Evolutionary conservation across 2,329 filamentous ascomycete genomes (phyloP).

Genomic region (Epichloe uncinata): DNA sequence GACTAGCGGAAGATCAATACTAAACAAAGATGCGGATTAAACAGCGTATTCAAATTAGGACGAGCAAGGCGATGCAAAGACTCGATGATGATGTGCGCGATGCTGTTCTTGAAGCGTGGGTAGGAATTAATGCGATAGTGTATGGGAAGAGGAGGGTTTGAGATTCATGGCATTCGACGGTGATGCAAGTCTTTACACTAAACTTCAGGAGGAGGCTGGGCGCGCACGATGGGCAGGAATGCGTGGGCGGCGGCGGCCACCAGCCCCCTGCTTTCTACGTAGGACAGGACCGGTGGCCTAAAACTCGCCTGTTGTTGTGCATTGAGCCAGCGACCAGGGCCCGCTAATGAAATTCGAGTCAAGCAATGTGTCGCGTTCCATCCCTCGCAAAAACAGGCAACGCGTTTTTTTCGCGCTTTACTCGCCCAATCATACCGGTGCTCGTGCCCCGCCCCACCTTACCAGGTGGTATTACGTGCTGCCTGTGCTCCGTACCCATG

Average conservation of each 20-base stretch:
- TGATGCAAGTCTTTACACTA: constrained; percentile 3
- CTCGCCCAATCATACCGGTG: background rate
- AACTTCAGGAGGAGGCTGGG: constrained; percentile 11
- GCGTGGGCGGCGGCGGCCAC: constrained; percentile 6
- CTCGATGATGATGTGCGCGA: background rate
- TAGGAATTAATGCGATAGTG: constrained; percentile 1
- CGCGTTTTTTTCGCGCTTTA: constrained; percentile 1
- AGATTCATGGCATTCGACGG: constrained; percentile 10
- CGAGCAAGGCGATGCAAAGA: background rate
- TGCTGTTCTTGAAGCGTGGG: constrained; percentile 1
- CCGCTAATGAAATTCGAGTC: background rate
- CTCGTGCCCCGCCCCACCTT: no score
- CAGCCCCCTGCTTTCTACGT: constrained; percentile 8
- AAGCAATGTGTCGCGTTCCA: background rate
- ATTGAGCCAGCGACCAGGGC: background rate
- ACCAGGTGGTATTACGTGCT: no score
- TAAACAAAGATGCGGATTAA: constrained; percentile 3
- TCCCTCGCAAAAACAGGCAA: background rate
- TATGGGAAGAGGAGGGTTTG: constrained; percentile 10
- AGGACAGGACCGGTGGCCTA: background rate
- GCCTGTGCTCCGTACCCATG: no score
- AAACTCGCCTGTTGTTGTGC: background rate
- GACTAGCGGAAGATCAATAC: background rate
- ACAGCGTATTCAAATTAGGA: background rate
- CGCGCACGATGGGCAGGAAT: constrained; percentile 5